A percentile compares a stretch with the other conserved stretches of the same genome.
These are phyloP conservation scores for Ogataea ganodermae DNA, from an alignment of 805 yeast genomes.

Conservation along the genomic window DNA sequence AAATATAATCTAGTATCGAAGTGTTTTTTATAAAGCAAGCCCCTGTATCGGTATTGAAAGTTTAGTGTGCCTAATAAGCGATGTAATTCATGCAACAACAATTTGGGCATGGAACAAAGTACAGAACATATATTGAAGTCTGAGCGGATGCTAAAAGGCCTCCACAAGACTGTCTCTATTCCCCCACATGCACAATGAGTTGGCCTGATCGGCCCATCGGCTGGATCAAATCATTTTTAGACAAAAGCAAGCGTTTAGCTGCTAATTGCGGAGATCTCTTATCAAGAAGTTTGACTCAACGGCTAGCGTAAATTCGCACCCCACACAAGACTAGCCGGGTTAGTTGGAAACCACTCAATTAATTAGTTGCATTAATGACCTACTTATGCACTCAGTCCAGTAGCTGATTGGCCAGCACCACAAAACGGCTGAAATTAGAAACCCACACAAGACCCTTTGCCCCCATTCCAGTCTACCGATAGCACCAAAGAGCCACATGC, in stretches of 20 bases:
- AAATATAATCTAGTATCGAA: no score
- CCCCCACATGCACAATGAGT: not conserved
- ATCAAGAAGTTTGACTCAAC: slow-evolving; percentile 1
- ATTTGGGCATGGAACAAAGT: not conserved
- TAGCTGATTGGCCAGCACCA: slow-evolving; percentile 4
- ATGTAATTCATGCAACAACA: not conserved
- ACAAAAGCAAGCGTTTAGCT: not conserved
- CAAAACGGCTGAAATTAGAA: not conserved
- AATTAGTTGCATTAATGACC: slow-evolving; percentile 2
- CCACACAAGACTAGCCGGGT: slow-evolving; percentile 1
- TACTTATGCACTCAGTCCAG: not conserved
- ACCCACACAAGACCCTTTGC: slow-evolving; percentile 5
- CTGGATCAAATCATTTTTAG: not conserved
- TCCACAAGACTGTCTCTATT: not conserved
- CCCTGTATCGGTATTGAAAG: not conserved
- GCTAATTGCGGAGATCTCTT: not conserved
- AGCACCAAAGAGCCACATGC: slow-evolving; percentile 3
- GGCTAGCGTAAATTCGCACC: not conserved
- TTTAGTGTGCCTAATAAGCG: not conserved
- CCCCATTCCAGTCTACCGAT: not conserved
- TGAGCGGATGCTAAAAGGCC: not conserved
- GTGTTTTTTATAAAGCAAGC: not conserved
- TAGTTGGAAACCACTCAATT: not conserved
- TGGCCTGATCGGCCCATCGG: not conserved
- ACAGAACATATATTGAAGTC: not conserved